Conservation (phyloP, 2,329 filamentous ascomycete genomes). For the Colletotrichum australisinense region DNA sequence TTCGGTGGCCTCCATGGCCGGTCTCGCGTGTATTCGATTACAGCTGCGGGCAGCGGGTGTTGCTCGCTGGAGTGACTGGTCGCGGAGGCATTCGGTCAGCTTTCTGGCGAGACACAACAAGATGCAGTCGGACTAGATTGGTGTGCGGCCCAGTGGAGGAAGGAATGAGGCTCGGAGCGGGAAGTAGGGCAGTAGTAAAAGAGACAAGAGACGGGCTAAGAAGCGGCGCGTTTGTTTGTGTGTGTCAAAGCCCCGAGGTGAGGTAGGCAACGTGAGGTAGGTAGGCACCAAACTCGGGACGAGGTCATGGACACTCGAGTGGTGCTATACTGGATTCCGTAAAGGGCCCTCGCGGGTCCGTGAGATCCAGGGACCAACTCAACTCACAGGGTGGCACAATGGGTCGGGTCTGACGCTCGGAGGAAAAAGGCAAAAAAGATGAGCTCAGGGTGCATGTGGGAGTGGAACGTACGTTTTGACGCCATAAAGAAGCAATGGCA, state of each 20-base stretch:
- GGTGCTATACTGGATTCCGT: constrained; percentile 5
- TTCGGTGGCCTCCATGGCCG: constrained; percentile 42
- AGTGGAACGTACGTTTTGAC: constrained; percentile 37
- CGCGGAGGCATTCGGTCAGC: constrained; percentile 32
- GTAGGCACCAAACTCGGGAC: constrained; percentile 18
- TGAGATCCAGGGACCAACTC: constrained; percentile 12
- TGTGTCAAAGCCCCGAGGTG: neutral
- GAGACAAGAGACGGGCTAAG: constrained; percentile 4
- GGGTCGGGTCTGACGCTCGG: constrained; percentile 5
- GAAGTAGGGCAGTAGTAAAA: constrained; percentile 16
- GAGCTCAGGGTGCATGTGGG: constrained; percentile 15
- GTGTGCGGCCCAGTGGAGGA: neutral
- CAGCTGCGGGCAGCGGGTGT: constrained; percentile 32
- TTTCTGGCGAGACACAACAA: neutral
- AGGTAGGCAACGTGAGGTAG: neutral
- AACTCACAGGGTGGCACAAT: neutral
- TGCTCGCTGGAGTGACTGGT: constrained; percentile 37
- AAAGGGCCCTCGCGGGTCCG: constrained; percentile 27
- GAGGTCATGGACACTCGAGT: constrained; percentile 1
- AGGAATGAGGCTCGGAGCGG: neutral
- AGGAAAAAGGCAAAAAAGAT: constrained; percentile 2
- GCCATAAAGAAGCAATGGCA: constrained; percentile 37
- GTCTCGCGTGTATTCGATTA: constrained; percentile 12
- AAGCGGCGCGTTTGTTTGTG: constrained; percentile 31
- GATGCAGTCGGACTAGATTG: neutral